These are phyloP conservation scores for Septoria petroselini DNA, from an alignment of 2,329 filamentous ascomycete genomes.

Conservation along the genomic window DNA sequence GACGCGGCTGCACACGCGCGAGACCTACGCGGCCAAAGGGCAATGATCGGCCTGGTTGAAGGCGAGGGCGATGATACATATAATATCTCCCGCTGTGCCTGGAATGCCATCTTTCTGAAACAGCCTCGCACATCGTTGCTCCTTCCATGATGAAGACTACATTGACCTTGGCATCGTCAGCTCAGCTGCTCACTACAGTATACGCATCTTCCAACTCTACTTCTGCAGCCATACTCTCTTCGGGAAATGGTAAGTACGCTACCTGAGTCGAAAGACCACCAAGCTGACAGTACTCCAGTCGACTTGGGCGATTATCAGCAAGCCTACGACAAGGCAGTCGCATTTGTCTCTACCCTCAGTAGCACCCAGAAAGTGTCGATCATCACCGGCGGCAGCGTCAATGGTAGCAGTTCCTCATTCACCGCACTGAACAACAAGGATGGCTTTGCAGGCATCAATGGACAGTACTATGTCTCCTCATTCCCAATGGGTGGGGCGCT, in stretches of 20 bases:
- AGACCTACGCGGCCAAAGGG: background rate
- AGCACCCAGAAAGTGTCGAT: constrained; percentile 22
- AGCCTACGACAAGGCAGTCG: constrained; percentile 19
- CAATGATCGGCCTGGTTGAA: background rate
- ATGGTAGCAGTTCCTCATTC: constrained; percentile 25
- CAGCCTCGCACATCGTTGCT: background rate
- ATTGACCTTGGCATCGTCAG: background rate
- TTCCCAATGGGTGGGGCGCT: constrained; percentile 28
- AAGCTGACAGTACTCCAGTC: background rate
- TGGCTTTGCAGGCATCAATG: constrained; percentile 28
- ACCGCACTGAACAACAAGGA: constrained; percentile 26
- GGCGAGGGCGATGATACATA: background rate
- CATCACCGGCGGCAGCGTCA: constrained; percentile 23
- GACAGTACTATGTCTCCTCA: constrained; percentile 28
- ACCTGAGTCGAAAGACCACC: background rate
- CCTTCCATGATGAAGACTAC: background rate
- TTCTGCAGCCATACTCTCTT: constrained; percentile 16
- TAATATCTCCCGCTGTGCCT: background rate
- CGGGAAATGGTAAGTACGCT: constrained; percentile 7
- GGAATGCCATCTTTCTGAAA: no score
- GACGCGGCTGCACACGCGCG: background rate
- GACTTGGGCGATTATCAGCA: constrained; percentile 21
- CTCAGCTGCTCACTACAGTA: constrained; percentile 12
- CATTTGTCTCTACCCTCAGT: constrained; percentile 16
- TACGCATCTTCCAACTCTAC: constrained; percentile 13